Evolutionary conservation across 176 grass and related monocot species (phyloP), one percentile per base, ranked within the genome.

Genomic region (Carex cristatella): DNA sequence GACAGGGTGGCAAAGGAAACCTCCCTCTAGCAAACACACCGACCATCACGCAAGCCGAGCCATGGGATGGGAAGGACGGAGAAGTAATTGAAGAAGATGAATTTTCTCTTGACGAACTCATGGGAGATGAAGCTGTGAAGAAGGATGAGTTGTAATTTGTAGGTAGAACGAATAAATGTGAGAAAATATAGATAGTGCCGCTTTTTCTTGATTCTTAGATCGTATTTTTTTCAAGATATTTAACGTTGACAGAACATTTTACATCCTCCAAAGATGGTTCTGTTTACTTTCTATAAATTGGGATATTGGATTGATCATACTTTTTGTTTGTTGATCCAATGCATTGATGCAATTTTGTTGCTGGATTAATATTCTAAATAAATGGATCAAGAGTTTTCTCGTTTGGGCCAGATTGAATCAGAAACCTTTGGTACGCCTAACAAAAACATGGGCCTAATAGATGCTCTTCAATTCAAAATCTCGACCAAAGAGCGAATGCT

Each of bases 41-140:
- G 0, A 86, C 88, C 30, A 59, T 96, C 5, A 81, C 93, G 69
- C 12, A 88, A 88, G 86, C 87, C 0, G 97, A 96, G 68, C 97
- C 93, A 85, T 99, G 97, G 97, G 97, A 99, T 46, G 97, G 97
- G 67, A 96, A 99, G 56, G 93, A 99, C 63, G 97, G 90, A 53
- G 93, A 90, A 79, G 68, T 96, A 62, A 85, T 99, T 18, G 93
- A 96, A 83, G 97, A 99, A 85, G 97, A 99, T 46, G 97, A 99
- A 61, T 99, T 99, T 77, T 99, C 97, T 4, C 97, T 99, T 1
- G 93, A 95, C 13, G 97, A 99, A 40, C 91, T 99, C 72, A 92
- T 96, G 97, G 85, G 84, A 27, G 97, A 94, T 69, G 83, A 69
- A 68, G 72, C 85, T 66, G 4, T 80, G 9, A 63, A 70, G 12